Evolutionary conservation across 2,329 filamentous ascomycete species (phyloP), one percentile per base, ranked within the genome.

Genomic region (Fusarium gaditjirri): DNA sequence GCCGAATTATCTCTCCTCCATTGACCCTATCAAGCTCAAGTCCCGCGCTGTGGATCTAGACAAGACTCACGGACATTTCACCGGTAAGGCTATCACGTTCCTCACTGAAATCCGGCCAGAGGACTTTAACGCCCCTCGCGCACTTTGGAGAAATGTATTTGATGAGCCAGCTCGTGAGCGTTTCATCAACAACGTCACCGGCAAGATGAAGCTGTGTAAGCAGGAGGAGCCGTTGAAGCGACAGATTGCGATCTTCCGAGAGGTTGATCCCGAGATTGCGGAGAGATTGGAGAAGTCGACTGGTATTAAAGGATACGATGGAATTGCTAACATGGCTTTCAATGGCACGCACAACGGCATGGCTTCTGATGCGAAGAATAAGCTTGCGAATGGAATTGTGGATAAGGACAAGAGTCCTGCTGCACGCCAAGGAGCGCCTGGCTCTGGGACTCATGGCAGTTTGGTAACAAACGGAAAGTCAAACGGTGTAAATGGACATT

Each of bases 241-340:
- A 21, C 88, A 91, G 80, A 91, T 91, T 65, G 86, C 84, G 57
- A 91, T 91, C 77, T 91, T 91, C 84, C 83, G 89, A 4, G 89
- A 91, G 76, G 89, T 91, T 0, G 86, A 85, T 11, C 82, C 86
- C 1, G 89, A 91, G 54, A 81, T 91, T 33, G 89, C 89, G 0
- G 77, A 81, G 14, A 82, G 89, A 2, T 77, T 91, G 1, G 89
- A 91, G 83, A 90, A 91, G 83, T 88, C 88, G 0, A 90, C 88
- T 6, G 89, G 89, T 0, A 83, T 73, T 8, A 73, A 73, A 17
- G 70, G 70, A 3, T 73, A 73, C 4, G 70, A 71, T 11, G 66
- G 70, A 3, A 73, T 73, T 1, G 43, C 58, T 0, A 41, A 68
- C 1, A 12, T 73, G 36, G 14, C 17, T 0, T 73, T 73, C 2